Percentiles rank a stretch among this genome's conserved stretches.
These are phyloP conservation scores for Melanopsichium pennsylvanicum DNA, from an alignment of 1,284 basidiomycete species.

Conservation along the genomic window DNA sequence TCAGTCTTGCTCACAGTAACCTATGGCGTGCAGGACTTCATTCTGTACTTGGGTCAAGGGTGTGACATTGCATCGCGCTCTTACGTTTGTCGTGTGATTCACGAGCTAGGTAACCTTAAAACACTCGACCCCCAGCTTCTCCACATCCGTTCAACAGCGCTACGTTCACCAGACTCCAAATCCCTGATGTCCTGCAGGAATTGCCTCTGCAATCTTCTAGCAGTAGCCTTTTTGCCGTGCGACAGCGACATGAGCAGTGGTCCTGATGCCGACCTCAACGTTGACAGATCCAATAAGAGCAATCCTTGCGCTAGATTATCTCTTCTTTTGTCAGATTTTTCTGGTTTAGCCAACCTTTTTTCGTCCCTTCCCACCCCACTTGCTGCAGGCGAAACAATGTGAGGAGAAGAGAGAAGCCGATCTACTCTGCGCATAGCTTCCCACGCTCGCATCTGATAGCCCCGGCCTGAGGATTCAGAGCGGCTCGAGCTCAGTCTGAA, in stretches of 20 bases:
- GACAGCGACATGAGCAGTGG: constrained; percentile 41
- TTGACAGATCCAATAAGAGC: constrained; percentile 76
- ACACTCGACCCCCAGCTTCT: constrained; percentile 73
- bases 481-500: constrained; percentile 68
- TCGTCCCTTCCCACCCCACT: background rate
- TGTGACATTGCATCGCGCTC: too few relatives aligned
- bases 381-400: background rate
- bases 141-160: constrained; percentile 86
- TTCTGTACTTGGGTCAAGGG: too few relatives aligned
- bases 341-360: too few relatives aligned
- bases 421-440: constrained; percentile 67
- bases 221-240: constrained; percentile 42
- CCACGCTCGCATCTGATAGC: constrained; percentile 66
- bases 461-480: constrained; percentile 66
- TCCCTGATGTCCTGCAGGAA: constrained; percentile 87
- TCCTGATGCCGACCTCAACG: constrained; percentile 71
- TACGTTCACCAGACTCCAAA: constrained; percentile 72
- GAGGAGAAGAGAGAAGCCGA: constrained; percentile 58
- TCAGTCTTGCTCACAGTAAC: too few relatives aligned
- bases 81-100: too few relatives aligned
- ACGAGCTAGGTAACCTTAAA: constrained; percentile 18
- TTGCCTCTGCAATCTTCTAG: constrained; percentile 72
- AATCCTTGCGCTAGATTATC: constrained; percentile 73
- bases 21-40: too few relatives aligned
- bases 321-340: background rate